Evolutionary conservation across 768 basidiomycete species (phyloP).

Genomic region (Rhizopogon vinicolor): DNA sequence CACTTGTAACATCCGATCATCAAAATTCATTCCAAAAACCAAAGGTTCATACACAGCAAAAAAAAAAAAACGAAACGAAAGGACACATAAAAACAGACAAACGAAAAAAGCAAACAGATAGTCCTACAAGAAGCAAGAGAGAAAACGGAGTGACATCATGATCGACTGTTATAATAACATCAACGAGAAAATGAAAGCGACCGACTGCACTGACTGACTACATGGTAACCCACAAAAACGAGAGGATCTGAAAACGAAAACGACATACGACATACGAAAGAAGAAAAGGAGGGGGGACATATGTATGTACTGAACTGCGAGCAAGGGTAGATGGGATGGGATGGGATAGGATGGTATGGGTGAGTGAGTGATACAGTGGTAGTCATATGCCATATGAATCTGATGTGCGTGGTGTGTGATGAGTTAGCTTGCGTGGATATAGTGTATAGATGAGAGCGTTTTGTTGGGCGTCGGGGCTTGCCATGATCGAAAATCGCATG

Average conservation of each 20-base stretch:
- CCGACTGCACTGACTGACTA: background rate
- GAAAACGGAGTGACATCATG: no score
- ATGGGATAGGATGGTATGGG: background rate
- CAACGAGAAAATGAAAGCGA: background rate
- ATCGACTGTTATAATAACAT: no score
- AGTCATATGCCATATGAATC: background rate
- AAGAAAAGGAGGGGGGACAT: background rate
- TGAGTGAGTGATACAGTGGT: background rate
- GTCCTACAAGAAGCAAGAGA: background rate
- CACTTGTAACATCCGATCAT: background rate
- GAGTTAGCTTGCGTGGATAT: background rate
- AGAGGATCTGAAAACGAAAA: background rate
- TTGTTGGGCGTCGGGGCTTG: background rate
- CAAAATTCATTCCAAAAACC: no score
- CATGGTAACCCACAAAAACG: background rate
- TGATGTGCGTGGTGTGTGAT: background rate
- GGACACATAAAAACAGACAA: background rate
- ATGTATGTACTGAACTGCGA: background rate
- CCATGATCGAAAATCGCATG: no score
- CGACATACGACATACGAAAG: background rate
- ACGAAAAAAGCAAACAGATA: constrained; percentile 1
- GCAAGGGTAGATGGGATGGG: background rate
- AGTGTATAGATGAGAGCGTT: background rate
- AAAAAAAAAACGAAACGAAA: background rate
- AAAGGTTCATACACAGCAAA: background rate